Base-by-base conservation (phyloP, 2,329 filamentous ascomycete species). In the Dactylellina parvicollis region DNA sequence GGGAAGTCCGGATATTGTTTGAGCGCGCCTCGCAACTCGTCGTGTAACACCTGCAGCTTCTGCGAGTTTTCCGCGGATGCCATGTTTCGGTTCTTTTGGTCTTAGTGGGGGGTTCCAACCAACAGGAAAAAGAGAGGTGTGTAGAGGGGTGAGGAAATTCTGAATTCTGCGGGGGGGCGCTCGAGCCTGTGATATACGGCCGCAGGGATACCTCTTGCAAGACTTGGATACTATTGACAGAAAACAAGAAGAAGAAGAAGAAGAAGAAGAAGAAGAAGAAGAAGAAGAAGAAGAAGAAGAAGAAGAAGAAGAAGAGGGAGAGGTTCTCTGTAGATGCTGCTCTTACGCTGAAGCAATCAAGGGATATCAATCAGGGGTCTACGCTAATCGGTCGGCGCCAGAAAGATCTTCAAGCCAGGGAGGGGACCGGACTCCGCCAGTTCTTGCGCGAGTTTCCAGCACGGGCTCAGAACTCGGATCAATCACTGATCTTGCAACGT, bases 1-100 rank as follows among this genome's bases (percentile, higher is more conserved):
- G 94, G 94, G 84, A 97, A 98, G 85, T 98, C 92, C 79, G 89
- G 88, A 83, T 92, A 96, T 81, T 92, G 89, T 82, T 91, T 91
- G 78, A 98, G 87, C 72, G 90, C 87, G 77, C 83, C 82, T 80
- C 88, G 85, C 85, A 93, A 86, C 38, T 72, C 59, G 38, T 72
- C 67, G 50, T 65, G 59, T 30, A 72, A 36, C 54, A 47, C 65
- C 16, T 54, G 46, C 26, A 72, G 54, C 36, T 64, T 64, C 34
- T 64, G 67, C 47, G 52, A 57, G 10, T 34, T 54, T 20, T 72
- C 67, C 44, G 67, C 28, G 57, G 57, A 26, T 50, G 47, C 56
- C 56, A 62, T 62, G 32, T 50, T 49, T 62, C 36, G 38, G 56
- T 52, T 42, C 64, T 47, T 34, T 49, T 62, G n/a, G 44, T 8